Conservation (phyloP, 2,329 filamentous ascomycete species). For the Pseudogymnoascus sp. region DNA sequence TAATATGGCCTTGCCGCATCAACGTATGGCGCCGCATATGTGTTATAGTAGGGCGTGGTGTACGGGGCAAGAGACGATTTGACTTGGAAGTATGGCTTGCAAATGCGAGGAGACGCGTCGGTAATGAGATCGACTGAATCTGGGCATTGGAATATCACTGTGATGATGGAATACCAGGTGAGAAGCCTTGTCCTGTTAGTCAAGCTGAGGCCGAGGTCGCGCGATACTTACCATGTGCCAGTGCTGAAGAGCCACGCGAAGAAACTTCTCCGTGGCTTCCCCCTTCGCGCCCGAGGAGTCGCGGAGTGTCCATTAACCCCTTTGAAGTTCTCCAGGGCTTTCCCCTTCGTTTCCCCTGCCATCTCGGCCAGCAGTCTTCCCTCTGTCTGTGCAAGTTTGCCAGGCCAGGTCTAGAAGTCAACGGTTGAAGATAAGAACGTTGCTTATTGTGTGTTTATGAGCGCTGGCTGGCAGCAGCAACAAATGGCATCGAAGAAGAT, state of each 20-base stretch:
- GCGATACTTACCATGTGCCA: slow-evolving; percentile 44
- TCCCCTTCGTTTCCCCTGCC: slow-evolving; percentile 33
- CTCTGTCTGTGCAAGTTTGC: background rate
- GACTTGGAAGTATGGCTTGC: slow-evolving; percentile 71
- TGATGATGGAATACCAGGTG: slow-evolving; percentile 81
- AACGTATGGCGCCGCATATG: slow-evolving; percentile 78
- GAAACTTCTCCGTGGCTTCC: slow-evolving; percentile 13
- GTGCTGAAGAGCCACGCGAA: slow-evolving; percentile 37
- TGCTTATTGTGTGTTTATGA: background rate
- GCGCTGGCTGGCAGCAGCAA: slow-evolving; percentile 8
- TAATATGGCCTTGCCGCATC: slow-evolving; percentile 72
- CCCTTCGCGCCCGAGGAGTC: slow-evolving; percentile 25
- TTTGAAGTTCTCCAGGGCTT: slow-evolving; percentile 27
- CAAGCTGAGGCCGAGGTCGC: background rate
- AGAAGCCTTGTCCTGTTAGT: slow-evolving; percentile 48
- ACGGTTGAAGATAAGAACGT: background rate
- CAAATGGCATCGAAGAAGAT: slow-evolving; percentile 7
- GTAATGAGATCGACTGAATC: slow-evolving; percentile 59
- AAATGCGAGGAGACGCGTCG: slow-evolving; percentile 66
- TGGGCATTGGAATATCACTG: slow-evolving; percentile 76
- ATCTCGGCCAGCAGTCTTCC: slow-evolving; percentile 22
- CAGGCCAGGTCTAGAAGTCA: background rate
- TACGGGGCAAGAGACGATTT: slow-evolving; percentile 62
- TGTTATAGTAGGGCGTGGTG: slow-evolving; percentile 75
- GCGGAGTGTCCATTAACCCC: slow-evolving; percentile 34